Evolutionary conservation across 306 rosid genomes (phyloP), one percentile per base, ranked within the genome.

Genomic region (Sesbania bispinosa): DNA sequence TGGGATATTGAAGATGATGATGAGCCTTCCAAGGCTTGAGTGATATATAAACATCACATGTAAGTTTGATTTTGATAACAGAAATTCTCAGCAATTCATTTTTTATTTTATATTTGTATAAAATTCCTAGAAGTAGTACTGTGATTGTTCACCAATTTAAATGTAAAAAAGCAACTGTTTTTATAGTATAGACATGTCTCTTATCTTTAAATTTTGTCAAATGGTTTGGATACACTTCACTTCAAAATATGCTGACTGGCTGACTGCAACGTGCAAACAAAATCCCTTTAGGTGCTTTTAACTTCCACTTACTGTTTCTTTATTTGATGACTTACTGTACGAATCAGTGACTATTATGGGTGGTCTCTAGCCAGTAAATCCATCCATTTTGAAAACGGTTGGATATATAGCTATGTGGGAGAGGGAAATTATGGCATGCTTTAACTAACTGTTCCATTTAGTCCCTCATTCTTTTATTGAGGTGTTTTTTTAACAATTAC

Each of bases 1-100:
- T 89, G 98, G 98, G 96, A 90, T 71, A 83, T 86, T 62, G 92
- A 92, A 61, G 95, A 87, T 35, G 90, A 87, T 80, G 77, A 72
- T 13, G 76, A 68, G 54, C 83, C 82, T 18, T 48, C 76, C 36
- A 86, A 89, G 81, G 74, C 83, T 70, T 84, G 74, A 86, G 30
- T 45, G 30, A 5, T 42, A 15, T 8, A 41, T 79, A 43, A 67
- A 57, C 43, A 10, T 58, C 54, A 53, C 27, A 16, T 65, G 60
- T 29, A 42, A 77, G 76, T 72, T 36, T 76, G 63, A 38, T 47
- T 71, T 59, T 70, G 23, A 13, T 70, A 19, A 5, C 24, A 29
- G 19, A 73, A 63, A 63, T 26, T n/a, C n/a, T 38, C 45, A 50
- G 43, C 75, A 3, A 21, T 18, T 42, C 39, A 19, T 27, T 50